Evolutionary conservation across 352 stramenopile genomes (phyloP).

Genomic region (Globisporangium mamillatum): DNA sequence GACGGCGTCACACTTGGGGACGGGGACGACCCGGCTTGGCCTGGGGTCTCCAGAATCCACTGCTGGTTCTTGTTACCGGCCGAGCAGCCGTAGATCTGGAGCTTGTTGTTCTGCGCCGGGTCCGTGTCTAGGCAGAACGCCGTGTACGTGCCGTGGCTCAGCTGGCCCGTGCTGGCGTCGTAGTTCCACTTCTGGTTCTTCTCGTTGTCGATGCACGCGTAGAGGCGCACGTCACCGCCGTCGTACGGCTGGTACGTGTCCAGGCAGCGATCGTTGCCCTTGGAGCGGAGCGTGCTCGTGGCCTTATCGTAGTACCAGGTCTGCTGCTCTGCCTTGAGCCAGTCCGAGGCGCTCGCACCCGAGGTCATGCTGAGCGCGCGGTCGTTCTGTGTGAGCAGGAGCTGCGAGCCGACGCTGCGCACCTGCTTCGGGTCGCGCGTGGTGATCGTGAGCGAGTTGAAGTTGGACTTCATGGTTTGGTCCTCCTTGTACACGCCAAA

Average conservation of each 20-base stretch:
- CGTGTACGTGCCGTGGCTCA: slow-evolving; percentile 40
- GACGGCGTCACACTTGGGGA: slow-evolving; percentile 20
- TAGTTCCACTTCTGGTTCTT: slow-evolving; percentile 69
- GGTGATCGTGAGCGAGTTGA: slow-evolving; percentile 37
- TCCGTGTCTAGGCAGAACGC: slow-evolving; percentile 64
- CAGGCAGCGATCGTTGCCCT: slow-evolving; percentile 64
- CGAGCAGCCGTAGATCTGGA: slow-evolving; percentile 60
- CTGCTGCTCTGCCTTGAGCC: slow-evolving; percentile 52
- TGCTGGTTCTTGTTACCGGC: slow-evolving; percentile 55
- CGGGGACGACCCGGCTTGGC: background rate
- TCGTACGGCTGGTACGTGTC: slow-evolving; percentile 52
- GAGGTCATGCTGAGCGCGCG: slow-evolving; percentile 36
- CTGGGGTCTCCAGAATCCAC: slow-evolving; percentile 25
- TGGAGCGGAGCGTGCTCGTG: slow-evolving; percentile 55
- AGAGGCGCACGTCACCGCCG: slow-evolving; percentile 53
- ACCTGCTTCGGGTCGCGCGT: slow-evolving; percentile 23
- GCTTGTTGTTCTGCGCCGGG: slow-evolving; percentile 39
- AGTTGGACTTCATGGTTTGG: slow-evolving; percentile 55
- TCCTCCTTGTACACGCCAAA: slow-evolving; percentile 64
- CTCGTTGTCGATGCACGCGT: slow-evolving; percentile 47
- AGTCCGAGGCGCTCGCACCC: slow-evolving; percentile 41
- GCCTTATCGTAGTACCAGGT: slow-evolving; percentile 61
- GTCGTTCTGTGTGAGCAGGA: slow-evolving; percentile 28
- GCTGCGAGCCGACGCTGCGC: slow-evolving; percentile 17
- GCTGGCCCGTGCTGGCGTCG: slow-evolving; percentile 39